Conservation (phyloP, 2,329 filamentous ascomycete genomes). For the Fusarium sp. region DNA sequence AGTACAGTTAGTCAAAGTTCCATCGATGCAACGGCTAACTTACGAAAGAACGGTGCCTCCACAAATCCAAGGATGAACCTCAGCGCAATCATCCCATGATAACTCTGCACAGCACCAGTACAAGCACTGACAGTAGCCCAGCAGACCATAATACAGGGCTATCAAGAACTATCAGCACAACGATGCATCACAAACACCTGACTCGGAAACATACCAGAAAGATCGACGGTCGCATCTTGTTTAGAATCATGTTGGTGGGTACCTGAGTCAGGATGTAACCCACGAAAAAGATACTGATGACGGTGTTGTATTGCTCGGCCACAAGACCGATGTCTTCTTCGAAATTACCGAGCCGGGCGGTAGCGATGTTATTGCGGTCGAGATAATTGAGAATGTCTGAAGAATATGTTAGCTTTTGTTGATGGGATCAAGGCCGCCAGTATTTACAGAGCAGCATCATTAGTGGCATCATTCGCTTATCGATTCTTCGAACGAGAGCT, state of each 20-base stretch:
- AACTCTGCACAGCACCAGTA: constrained; percentile 15
- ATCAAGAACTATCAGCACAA: too few species aligned
- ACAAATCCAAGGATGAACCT: constrained; percentile 16
- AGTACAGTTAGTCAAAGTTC: not conserved
- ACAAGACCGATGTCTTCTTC: constrained; percentile 18
- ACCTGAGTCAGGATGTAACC: constrained; percentile 61
- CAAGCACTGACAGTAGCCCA: constrained; percentile 46
- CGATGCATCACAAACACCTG: too few species aligned
- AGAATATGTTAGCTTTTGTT: not conserved
- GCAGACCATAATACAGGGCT: constrained; percentile 3
- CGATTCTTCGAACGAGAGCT: not conserved
- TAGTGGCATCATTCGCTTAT: constrained; percentile 17
- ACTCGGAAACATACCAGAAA: constrained; percentile 40
- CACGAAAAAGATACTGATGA: constrained; percentile 60
- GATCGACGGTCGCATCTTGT: constrained; percentile 58
- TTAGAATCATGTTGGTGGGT: constrained; percentile 60
- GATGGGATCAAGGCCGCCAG: accelerated
- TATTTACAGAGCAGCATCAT: constrained; percentile 9
- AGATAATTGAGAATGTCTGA: constrained; percentile 4
- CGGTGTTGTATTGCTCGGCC: constrained; percentile 8
- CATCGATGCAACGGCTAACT: not conserved
- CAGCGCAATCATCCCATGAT: constrained; percentile 1
- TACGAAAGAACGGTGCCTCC: constrained; percentile 6
- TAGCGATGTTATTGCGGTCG: constrained; percentile 21
- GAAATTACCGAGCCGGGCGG: constrained; percentile 12